Conservation (phyloP, 768 basidiomycete species). For the Hemileccinum rubropunctum region DNA sequence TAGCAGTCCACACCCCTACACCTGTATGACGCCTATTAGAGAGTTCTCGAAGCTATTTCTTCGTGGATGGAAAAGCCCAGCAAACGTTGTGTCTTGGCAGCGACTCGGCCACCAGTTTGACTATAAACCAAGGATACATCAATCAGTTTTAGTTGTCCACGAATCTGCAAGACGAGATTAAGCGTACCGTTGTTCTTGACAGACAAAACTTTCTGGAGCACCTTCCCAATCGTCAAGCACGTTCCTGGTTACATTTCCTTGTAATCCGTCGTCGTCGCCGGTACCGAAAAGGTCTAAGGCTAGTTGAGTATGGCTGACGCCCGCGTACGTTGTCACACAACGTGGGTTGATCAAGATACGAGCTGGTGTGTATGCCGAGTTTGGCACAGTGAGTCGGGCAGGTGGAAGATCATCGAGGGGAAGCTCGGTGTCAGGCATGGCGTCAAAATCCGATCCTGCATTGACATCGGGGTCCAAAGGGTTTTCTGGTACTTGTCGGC, state of each 20-base stretch:
- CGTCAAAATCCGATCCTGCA: slow-evolving; percentile 85
- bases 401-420: slow-evolving; percentile 28
- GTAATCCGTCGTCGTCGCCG: slow-evolving; percentile 58
- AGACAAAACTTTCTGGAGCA: slow-evolving; percentile 96
- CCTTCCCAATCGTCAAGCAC: slow-evolving; percentile 93
- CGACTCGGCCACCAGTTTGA: slow-evolving; percentile 85
- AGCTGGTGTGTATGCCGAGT: slow-evolving; percentile 83
- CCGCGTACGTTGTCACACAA: slow-evolving; percentile 97
- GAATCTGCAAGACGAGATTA: not conserved
- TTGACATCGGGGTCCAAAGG: slow-evolving; percentile 70
- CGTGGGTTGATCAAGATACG: slow-evolving; percentile 94
- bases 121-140: slow-evolving; percentile 37
- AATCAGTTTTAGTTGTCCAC: not conserved
- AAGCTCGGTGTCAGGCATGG: slow-evolving; percentile 67
- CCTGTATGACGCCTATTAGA: not conserved
- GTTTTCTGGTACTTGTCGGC: slow-evolving; percentile 26
- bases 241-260: slow-evolving; percentile 58
- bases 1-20: slow-evolving; percentile 5
- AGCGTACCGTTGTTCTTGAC: slow-evolving; percentile 85
- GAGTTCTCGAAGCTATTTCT: slow-evolving; percentile 43
- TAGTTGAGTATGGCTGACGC: slow-evolving; percentile 92
- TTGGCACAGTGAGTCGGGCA: slow-evolving; percentile 66
- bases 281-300: slow-evolving; percentile 91
- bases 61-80: slow-evolving; percentile 82
- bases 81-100: slow-evolving; percentile 83